Base-by-base conservation (phyloP, 106 monocot species). In the Posidonia australis region DNA sequence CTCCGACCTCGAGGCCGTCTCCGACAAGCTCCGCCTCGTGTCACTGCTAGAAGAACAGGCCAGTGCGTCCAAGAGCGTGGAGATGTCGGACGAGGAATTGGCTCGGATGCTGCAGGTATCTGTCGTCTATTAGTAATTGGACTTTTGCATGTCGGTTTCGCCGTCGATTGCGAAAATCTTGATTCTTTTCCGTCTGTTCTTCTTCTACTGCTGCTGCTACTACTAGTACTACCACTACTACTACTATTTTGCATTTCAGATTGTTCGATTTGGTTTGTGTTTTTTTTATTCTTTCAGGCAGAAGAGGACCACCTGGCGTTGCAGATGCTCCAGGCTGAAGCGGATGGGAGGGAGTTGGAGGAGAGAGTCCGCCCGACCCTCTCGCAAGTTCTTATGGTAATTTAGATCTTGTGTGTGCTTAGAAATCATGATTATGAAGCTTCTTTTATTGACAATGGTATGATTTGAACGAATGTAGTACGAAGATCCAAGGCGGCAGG, bases 261-360 rank as follows among this genome's bases (percentile, higher is more conserved):
- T 55, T 55, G 54, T 25, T 55, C 21, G 20, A 9, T 21, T 48
- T 28, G 1, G n/a, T 54, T 62, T 71, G 10, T 1, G 11, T 70
- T 47, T 26, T 20, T 44, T 41, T 55, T 30, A 55, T 25, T 44
- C 54, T 26, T 47, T 29, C 19, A 94, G 93, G 93, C 86, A 5
- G 86, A 94, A 69, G 93, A 94, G 71, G 89, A 94, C 67, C 81
- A 77, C 28, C 63, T 94, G n/a, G 60, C 86, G 17, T 72, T 84
- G 56, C 89, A 89, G 71, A 77, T 74, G 36, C 23, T 69, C 62
- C 64, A 44, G 3, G 66, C 51, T 16, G 44, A 3, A 26, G 32
- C 29, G 11, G 76, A 65, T 64, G 48, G 76, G 58, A 58, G 81
- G 22, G 47, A 77, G 63, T 89, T 94, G 54, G 79, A 81, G 76